phyloP scores from a whole-genome alignment of 2,329 filamentous ascomycete genomes.

The Botrytis aclada region DNA sequence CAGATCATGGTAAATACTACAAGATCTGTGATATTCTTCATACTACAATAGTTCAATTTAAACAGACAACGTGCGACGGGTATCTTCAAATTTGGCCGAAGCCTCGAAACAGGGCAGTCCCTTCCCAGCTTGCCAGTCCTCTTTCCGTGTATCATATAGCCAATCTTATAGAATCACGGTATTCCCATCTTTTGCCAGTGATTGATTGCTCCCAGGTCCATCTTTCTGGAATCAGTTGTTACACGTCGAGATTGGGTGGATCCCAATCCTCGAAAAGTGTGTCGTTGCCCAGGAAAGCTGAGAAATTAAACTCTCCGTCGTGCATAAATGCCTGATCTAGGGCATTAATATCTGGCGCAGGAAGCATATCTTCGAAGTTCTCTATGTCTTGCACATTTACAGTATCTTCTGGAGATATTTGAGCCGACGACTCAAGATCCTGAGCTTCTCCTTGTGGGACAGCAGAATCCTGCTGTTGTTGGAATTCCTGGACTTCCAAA shows the following conservation, averaged over 20 bases:
- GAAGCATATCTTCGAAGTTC: rapidly evolving
- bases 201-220: neutral
- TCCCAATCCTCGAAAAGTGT: neutral
- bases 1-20: neutral
- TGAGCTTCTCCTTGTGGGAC: neutral
- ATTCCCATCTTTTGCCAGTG: neutral
- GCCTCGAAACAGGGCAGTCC: neutral
- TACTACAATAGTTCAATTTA: neutral
- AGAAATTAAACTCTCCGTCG: neutral
- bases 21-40: neutral
- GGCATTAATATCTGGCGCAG: neutral
- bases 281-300: neutral
- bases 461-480: rapidly evolving
- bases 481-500: rapidly evolving
- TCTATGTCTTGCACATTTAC: rapidly evolving
- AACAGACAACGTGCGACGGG: neutral
- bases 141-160: neutral
- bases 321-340: neutral
- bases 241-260: neutral
- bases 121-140: neutral
- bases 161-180: neutral
- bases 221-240: neutral
- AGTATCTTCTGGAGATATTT: neutral
- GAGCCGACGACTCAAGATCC: neutral
- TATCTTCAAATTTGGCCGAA: neutral